Evolutionary conservation across 441 rosid genomes (phyloP), one percentile per base, ranked within the genome.

Genomic region (Viola pubescens): DNA sequence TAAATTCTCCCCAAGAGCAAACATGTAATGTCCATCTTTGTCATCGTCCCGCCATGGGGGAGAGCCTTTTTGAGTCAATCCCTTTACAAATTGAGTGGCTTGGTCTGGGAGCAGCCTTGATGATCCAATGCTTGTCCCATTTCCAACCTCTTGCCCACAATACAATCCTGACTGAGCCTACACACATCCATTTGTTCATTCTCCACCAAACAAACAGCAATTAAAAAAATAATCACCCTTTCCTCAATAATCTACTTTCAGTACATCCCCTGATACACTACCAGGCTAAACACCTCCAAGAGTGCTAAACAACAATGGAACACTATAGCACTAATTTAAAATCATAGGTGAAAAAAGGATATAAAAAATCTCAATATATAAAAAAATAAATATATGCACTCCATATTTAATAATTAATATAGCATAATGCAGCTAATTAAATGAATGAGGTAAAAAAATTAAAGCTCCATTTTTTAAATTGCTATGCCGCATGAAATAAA

Each of bases 11-110:
- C 88, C 88, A 42, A 79, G 68, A 44, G 80, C 79, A 78, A 83
- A 86, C 69, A 77, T 66, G 78, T 78, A 86, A 77, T 81, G 89
- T 16, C 89, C 92, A 66, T 86, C 92, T 74, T 86, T 83, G 75
- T 83, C 87, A 72, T 79, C 87, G 6, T 73, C 77, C 67, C 81
- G 77, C 89, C 89, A 73, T 48, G 80, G 89, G 67, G 85, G 85
- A 63, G 87, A 78, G 68, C 82, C 79, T 58, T 75, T 86, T 62
- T 68, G 75, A 75, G 78, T 67, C 71, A 83, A 70, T 72, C 87
- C 84, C 71, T 72, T 81, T 12, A 73, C 66, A 72, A 71, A 72
- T 42, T 76, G 56, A 80, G 74, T 40, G 58, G 80, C 67, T 67
- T 74, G 72, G 59, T 71, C 82, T 14, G 75, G 68, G 52, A 54